Conservation (phyloP, 345 rosid species). For the Pelargonium nanum region DNA sequence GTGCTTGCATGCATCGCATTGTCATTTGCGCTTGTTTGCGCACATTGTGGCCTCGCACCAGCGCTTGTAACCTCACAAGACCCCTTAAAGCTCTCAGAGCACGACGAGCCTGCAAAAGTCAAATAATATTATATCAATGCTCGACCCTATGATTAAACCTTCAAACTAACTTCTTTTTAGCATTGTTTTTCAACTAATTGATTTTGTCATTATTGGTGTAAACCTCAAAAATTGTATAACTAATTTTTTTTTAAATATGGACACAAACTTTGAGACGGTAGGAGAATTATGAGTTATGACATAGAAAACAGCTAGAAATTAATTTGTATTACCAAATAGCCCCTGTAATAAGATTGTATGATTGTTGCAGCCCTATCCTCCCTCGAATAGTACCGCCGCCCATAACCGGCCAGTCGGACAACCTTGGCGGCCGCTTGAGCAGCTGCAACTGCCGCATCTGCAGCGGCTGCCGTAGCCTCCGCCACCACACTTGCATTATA, state of each 20-base stretch:
- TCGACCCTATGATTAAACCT: too few relatives aligned
- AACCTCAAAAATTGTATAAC: too few relatives aligned
- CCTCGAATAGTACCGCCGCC: constrained; percentile 39
- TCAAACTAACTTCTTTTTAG: too few relatives aligned
- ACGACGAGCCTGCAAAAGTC: constrained; percentile 11
- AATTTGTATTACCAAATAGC: constrained; percentile 53
- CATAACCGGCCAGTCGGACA: constrained; percentile 76
- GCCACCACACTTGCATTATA: constrained; percentile 77
- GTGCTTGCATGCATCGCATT: constrained; percentile 13
- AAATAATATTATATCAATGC: too few relatives aligned
- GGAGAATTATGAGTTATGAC: too few relatives aligned
- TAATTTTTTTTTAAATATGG: too few relatives aligned
- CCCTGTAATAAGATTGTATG: constrained; percentile 75
- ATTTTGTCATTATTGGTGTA: too few relatives aligned
- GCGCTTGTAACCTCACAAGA: constrained; percentile 15
- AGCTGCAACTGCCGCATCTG: constrained; percentile 87
- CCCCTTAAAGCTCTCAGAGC: constrained; percentile 12
- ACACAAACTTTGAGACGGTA: too few relatives aligned
- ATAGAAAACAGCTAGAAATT: too few relatives aligned
- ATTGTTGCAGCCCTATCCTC: constrained; percentile 85
- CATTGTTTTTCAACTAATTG: too few relatives aligned
- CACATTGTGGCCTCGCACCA: constrained; percentile 13
- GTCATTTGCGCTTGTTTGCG: constrained; percentile 11
- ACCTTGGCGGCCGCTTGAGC: constrained; percentile 96
- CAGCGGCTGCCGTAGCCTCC: constrained; percentile 86